phyloP scores from a whole-genome alignment of 208 protist genomes.

The Crithidia sp. region DNA sequence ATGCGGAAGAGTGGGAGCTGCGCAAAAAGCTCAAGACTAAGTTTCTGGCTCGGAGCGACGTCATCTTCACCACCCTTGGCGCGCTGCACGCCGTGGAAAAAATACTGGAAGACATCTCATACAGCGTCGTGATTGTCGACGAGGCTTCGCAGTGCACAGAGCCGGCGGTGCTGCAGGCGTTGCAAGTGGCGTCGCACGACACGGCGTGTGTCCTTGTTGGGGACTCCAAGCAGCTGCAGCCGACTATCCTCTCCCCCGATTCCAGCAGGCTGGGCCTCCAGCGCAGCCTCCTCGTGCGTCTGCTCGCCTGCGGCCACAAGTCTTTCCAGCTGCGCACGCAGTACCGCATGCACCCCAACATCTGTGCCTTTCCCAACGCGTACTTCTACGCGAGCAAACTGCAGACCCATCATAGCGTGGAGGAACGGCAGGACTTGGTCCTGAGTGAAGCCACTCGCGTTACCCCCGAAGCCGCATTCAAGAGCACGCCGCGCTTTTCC shows the following conservation, averaged over 20 bases:
- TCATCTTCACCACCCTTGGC: slow-evolving; percentile 79
- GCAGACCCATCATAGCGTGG: slow-evolving; percentile 47
- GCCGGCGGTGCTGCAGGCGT: slow-evolving; percentile 79
- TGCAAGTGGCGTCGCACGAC: slow-evolving; percentile 48
- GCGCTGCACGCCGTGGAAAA: slow-evolving; percentile 71
- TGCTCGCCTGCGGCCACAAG: slow-evolving; percentile 60
- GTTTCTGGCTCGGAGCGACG: neutral
- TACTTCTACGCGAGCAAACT: slow-evolving; percentile 83
- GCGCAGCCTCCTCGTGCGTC: slow-evolving; percentile 76
- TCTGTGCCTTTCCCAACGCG: slow-evolving; percentile 83
- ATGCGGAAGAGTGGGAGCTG: neutral
- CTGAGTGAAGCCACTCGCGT: neutral
- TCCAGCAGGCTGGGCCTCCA: slow-evolving; percentile 63
- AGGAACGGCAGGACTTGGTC: neutral
- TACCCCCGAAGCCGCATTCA: neutral
- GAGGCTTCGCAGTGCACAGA: slow-evolving; percentile 93
- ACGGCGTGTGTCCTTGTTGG: slow-evolving; percentile 80
- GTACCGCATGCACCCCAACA: slow-evolving; percentile 92
- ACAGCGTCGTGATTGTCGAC: slow-evolving; percentile 91
- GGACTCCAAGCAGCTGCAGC: slow-evolving; percentile 91
- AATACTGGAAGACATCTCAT: slow-evolving; percentile 33
- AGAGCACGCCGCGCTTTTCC: slow-evolving; percentile 48
- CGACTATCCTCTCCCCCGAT: slow-evolving; percentile 76
- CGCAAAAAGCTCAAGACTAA: neutral
- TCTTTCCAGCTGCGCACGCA: slow-evolving; percentile 82